Evolutionary conservation across 208 protist genomes (phyloP), one percentile per base, ranked within the genome.

Genomic region (Crithidia mellificae): DNA sequence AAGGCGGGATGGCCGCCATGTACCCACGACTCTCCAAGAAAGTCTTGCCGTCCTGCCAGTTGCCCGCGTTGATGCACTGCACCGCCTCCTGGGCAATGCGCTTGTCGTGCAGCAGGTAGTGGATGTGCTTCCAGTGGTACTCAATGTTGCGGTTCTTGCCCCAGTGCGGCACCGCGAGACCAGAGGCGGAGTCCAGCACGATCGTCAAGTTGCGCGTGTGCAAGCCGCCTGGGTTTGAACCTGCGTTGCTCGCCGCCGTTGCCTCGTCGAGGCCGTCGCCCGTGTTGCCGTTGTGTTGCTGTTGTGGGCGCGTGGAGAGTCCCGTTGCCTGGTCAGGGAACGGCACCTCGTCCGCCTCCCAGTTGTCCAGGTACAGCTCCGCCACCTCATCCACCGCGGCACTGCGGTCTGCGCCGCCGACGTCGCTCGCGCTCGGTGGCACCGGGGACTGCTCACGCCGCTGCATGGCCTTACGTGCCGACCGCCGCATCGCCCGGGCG

Each of bases 91-190:
- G 79, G 36, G 73, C 61, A 29, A 92, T 87, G 72, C 78, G 78
- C 63, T 93, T 93, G 77, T 93, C 83, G 50, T 92, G 87, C 36
- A 91, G 69, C 15, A 89, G 75, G 54, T 76, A 84, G 58, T 95
- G 90, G 34, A 95, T 72, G 65, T 95, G 90, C 73, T 93, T 93
- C 88, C 90, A 95, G 76, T 95, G 90, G 70, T 92, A 95, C 43
- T 66, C 55, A 53, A 91, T 79, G 39, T 65, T 73, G 43, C 43
- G 52, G 19, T 72, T 0, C 44, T 69, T 80, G 50, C 72, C 63
- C 56, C 70, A 78, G 29, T 71, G 57, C 32, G 72, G 53, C 12
- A 72, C n/a, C 9, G 54, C 25, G 19, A 19, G 32, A 27, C 52
- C 50, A 25, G 57, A 55, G 38, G 39, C 32, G 51, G 24, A 11